Conservation (phyloP, 1,284 basidiomycete species). For the Irpex sp. region DNA sequence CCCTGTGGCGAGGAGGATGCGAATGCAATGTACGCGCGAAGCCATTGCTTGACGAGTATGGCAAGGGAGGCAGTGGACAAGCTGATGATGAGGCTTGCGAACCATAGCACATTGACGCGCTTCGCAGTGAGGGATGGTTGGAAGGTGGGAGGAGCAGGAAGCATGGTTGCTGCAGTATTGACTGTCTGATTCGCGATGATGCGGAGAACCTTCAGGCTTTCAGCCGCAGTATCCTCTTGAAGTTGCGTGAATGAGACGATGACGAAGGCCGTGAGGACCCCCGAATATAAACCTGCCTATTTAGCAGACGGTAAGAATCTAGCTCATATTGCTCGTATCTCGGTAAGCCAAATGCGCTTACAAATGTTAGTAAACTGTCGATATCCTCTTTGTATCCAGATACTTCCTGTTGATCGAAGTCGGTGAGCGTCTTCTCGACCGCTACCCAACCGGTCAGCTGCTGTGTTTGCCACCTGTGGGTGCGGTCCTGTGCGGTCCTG, state of each 20-base stretch:
- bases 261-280: slow-evolving; percentile 13
- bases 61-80: neutral
- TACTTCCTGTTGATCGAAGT: neutral
- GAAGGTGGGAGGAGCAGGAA: too few species aligned
- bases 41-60: too few species aligned
- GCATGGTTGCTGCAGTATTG: neutral
- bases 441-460: neutral
- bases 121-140: too few species aligned
- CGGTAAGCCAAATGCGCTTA: neutral
- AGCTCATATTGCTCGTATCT: neutral
- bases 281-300: slow-evolving; percentile 16
- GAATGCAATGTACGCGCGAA: too few species aligned
- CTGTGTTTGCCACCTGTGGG: too few species aligned
- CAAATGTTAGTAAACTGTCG: neutral
- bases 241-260: slow-evolving; percentile 7
- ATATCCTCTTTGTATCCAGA: neutral
- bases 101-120: too few species aligned
- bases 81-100: neutral
- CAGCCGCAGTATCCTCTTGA: neutral
- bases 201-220: too few species aligned
- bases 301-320: neutral
- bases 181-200: too few species aligned
- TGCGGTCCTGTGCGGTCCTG: too few species aligned
- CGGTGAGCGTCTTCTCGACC: neutral
- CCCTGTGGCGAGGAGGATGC: too few species aligned